Evolutionary conservation across 495 filamentous ascomycete species (phyloP).

Genomic region (Neurospora sp.): DNA sequence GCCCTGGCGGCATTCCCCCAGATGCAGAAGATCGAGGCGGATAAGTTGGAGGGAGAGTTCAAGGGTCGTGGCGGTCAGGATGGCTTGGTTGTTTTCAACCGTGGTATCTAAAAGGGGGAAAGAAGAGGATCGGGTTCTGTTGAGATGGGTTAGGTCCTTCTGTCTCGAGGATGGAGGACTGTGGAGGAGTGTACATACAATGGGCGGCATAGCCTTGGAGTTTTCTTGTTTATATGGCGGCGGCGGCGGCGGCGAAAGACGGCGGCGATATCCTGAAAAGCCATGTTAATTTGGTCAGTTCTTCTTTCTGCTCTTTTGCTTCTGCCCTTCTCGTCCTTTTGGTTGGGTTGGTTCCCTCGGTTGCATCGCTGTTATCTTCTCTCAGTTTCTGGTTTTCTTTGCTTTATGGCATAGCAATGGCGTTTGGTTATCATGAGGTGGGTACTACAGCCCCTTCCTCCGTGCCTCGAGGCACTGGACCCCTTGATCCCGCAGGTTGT

Average conservation of each 20-base stretch:
- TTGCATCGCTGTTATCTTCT: background rate
- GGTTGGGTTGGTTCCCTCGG: background rate
- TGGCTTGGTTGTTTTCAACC: slow-evolving; percentile 80
- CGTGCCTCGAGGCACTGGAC: background rate
- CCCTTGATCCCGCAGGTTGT: background rate
- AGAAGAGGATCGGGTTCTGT: background rate
- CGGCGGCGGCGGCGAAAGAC: background rate
- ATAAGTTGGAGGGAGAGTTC: slow-evolving; percentile 73
- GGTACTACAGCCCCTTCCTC: background rate
- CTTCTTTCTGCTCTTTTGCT: background rate
- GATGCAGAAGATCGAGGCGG: slow-evolving; percentile 65
- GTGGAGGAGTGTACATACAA: background rate
- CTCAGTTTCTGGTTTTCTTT: background rate
- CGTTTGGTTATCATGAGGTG: background rate
- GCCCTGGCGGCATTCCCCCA: slow-evolving; percentile 89
- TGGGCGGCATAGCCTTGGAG: slow-evolving; percentile 5
- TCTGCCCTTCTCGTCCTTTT: background rate
- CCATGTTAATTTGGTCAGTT: background rate
- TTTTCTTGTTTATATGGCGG: background rate
- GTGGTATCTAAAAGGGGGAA: slow-evolving; percentile 55
- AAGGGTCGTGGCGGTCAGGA: slow-evolving; percentile 60
- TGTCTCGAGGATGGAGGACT: background rate
- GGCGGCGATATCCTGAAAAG: background rate
- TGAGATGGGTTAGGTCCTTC: background rate
- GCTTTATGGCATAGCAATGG: background rate